Base-by-base conservation (phyloP, 352 stramenopile species). In the Phytophthora constricta region DNA sequence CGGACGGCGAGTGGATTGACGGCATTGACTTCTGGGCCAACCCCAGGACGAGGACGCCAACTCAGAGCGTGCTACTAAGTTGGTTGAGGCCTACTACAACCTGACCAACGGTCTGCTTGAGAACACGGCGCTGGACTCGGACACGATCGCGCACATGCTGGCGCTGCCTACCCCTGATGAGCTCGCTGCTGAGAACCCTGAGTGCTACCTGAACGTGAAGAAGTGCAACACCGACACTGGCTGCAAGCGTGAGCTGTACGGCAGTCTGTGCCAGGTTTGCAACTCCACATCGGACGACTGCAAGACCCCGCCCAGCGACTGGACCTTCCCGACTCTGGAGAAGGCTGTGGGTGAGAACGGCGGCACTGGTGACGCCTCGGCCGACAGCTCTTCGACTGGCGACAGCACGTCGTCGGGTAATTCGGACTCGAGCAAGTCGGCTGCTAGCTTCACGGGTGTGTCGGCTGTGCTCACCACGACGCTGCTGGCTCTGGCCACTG, bases 21-120 rank as follows among this genome's bases (percentile, higher is more conserved):
- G 77, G 81, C 39, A 82, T 93, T 17, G 62, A 70, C 22, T 93
- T 91, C 67, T 91, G 85, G 85, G 69, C 79, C 34, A 81, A 91
- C 49, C 82, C 82, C 82, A 89, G 68, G 76, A 90, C 57, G 77
- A 84, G 56, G 56, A 70, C 5, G 70, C 77, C 34, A 91, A 91
- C 65, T 52, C 55, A 16, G 75, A 78, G 48, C 81, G 82, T 31
- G 70, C 78, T 0, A 56, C 66, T 34, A 79, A 81, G 63, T 63
- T 93, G 9, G 74, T 92, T 0, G 72, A 77, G 31, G 67, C 79
- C 26, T 92, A 92, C 62, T 61, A 70, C 50, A 86, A 88, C 55
- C 54, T 87, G 17, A 84, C 80, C 3, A 80, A 64, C 45, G 74
- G 74, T 16, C 55, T 63, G 17, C 66, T 79, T 22, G 58, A 58